Conservation (phyloP, 1,284 basidiomycete species). For the Ustilago curta region DNA sequence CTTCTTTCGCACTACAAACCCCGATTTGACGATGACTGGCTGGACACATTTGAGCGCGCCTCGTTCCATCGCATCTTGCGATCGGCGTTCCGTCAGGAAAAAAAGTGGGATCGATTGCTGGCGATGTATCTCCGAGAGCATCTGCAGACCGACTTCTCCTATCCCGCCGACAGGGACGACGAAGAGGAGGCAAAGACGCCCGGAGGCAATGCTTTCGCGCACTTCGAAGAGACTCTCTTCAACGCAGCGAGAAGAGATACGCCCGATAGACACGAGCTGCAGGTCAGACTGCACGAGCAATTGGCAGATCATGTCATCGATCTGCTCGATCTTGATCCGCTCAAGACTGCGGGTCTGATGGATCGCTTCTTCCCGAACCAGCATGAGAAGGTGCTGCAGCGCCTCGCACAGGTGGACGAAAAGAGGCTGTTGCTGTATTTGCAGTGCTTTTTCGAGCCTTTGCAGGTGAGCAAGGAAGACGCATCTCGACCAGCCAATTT, state of each 20-base stretch:
- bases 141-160: slow-evolving; percentile 11
- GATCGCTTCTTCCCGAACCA: slow-evolving; percentile 75
- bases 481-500: slow-evolving; percentile 31
- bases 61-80: slow-evolving; percentile 91
- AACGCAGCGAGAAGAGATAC: slow-evolving; percentile 29
- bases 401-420: slow-evolving; percentile 70
- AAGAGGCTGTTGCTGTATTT: slow-evolving; percentile 82
- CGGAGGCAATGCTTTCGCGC: slow-evolving; percentile 33
- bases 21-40: slow-evolving; percentile 78
- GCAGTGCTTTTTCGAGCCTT: slow-evolving; percentile 78
- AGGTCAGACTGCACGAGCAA: slow-evolving; percentile 44
- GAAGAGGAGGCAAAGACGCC: slow-evolving; percentile 1
- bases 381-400: slow-evolving; percentile 73
- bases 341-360: slow-evolving; percentile 80
- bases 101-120: slow-evolving; percentile 76
- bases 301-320: slow-evolving; percentile 36
- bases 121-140: slow-evolving; percentile 35
- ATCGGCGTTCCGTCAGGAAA: slow-evolving; percentile 80
- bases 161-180: neutral
- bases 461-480: slow-evolving; percentile 71
- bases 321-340: slow-evolving; percentile 76
- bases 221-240: slow-evolving; percentile 49
- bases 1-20: slow-evolving; percentile 93
- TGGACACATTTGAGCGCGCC: slow-evolving; percentile 81
- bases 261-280: slow-evolving; percentile 6